Evolutionary conservation across 345 rosid genomes (phyloP), one percentile per base, ranked within the genome.

Genomic region (Lumnitzera littorea): DNA sequence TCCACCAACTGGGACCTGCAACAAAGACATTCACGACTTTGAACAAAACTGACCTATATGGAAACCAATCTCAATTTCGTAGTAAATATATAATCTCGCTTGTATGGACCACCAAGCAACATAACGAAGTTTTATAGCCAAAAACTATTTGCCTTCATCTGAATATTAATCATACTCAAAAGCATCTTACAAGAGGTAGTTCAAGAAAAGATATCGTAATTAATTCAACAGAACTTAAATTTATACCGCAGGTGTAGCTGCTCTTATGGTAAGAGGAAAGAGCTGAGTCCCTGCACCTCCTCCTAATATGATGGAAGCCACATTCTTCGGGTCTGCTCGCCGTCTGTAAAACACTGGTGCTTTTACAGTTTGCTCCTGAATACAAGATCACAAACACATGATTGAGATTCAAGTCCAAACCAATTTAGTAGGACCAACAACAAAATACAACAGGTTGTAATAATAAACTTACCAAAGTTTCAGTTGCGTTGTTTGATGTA

Each of bases 241-340:
- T 61, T 89, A 83, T 76, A 92, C 98, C 65, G 98, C 98, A 12
- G 98, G 98, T 52, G 88, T 85, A 36, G 98, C 98, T 17, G 96
- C 80, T 70, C 94, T 84, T 75, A 63, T 76, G 59, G 98, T 92
- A 27, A 92, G 96, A 50, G 98, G 98, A 70, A 87, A 87, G 64
- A 92, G 92, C 25, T 85, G 82, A 76, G 85, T 83, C 68, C 98
- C 98, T 24, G 88, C 74, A 61, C 98, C 98, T 65, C 98, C 98
- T 65, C 98, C 98, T 53, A 92, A 66, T 78, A 92, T 85, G 75
- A 92, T 74, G 0, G 97, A 80, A 63, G 91, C 98, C 17, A 92
- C 90, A 64, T 87, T 89, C 67, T 92, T 85, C 0, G 96, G 96
- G 68, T 92, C 95, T 25, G 76, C 88, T 70, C 67, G 80, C 58